phyloP scores from a whole-genome alignment of 1,284 basidiomycete genomes.

The Farysia itapuensis region DNA sequence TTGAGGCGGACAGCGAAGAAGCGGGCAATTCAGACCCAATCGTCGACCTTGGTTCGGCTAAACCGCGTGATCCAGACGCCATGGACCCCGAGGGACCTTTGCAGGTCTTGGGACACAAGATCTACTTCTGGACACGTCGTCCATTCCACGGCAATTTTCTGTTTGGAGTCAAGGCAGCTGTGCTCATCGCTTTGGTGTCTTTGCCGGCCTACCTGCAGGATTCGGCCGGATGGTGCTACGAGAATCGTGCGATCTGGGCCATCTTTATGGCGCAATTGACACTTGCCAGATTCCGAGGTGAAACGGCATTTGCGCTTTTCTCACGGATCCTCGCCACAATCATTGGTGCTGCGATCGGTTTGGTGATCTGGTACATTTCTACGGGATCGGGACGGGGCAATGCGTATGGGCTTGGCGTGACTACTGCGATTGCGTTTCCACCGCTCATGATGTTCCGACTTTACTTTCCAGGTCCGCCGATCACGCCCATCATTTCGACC shows the following conservation, averaged over 20 bases:
- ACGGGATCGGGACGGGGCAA: constrained; percentile 64
- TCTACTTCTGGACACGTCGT: constrained; percentile 18
- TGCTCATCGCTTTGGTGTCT: constrained; percentile 65
- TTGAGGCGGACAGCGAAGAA: neutral
- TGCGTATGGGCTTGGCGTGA: constrained; percentile 73
- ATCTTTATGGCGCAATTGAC: constrained; percentile 58
- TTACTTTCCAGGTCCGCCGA: constrained; percentile 74
- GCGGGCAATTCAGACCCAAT: constrained; percentile 7
- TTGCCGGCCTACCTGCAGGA: constrained; percentile 42
- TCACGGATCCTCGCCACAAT: constrained; percentile 44
- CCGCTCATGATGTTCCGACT: constrained; percentile 65
- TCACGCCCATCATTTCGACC: constrained; percentile 74
- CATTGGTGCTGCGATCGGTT: constrained; percentile 66
- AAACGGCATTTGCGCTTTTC: constrained; percentile 49
- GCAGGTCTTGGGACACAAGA: constrained; percentile 39
- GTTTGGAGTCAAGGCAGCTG: constrained; percentile 77
- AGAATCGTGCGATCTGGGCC: constrained; percentile 53
- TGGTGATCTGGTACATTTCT: constrained; percentile 70
- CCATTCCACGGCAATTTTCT: constrained; percentile 62
- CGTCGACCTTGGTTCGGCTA: constrained; percentile 63
- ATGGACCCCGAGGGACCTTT: constrained; percentile 65
- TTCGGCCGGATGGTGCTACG: constrained; percentile 51
- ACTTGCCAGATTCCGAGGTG: constrained; percentile 48
- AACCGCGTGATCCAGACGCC: constrained; percentile 72
- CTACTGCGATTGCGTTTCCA: constrained; percentile 72